Conservation (phyloP, 2,329 filamentous ascomycete species). For the Pseudocercospora vitis region DNA sequence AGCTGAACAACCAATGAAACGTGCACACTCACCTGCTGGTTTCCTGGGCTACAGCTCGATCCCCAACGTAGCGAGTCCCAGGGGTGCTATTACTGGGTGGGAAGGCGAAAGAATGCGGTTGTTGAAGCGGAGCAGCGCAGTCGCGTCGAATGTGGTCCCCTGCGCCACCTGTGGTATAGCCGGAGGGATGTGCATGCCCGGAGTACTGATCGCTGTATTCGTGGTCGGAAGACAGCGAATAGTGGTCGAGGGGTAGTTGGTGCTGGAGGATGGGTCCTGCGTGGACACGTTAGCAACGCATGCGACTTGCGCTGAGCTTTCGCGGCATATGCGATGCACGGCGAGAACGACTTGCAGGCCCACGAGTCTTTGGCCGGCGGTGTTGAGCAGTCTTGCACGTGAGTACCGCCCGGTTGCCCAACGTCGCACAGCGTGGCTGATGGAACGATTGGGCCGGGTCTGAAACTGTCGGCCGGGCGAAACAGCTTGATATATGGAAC, state of each 20-base stretch:
- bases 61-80: conserved; percentile 52
- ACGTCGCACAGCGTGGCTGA: conserved; percentile 29
- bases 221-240: conserved; percentile 46
- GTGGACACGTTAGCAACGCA: conserved; percentile 43
- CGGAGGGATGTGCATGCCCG: conserved; percentile 47
- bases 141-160: conserved; percentile 55
- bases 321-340: conserved; percentile 17
- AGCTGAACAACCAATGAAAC: conserved; percentile 33
- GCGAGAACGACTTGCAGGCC: conserved; percentile 17
- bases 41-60: conserved; percentile 53
- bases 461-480: conserved; percentile 11
- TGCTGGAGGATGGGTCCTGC: conserved; percentile 48
- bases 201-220: conserved; percentile 49
- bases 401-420: conserved; percentile 25
- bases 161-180: conserved; percentile 43
- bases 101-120: conserved; percentile 47
- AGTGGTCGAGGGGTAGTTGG: conserved; percentile 44
- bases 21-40: conserved; percentile 52
- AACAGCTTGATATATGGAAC: conserved; percentile 10
- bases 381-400: conserved; percentile 21
- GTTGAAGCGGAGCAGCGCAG: conserved; percentile 49
- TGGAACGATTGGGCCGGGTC: conserved; percentile 8
- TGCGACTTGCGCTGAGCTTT: conserved; percentile 8
- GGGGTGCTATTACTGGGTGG: conserved; percentile 46
- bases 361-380: not conserved